Conservation (phyloP, 495 filamentous ascomycete genomes). For the Tricharina praecox region DNA sequence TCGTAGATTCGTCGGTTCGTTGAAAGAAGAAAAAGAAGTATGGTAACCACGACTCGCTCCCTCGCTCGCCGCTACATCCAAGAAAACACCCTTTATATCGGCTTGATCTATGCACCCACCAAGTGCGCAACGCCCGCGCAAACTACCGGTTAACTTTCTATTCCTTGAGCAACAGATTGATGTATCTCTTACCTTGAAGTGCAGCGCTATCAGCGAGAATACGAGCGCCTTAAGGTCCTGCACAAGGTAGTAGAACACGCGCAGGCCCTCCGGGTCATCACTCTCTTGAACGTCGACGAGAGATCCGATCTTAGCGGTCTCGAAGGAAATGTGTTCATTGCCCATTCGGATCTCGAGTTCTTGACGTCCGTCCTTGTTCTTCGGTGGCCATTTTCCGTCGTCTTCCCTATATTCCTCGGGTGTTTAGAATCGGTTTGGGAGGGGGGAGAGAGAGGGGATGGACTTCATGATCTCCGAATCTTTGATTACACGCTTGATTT, state of each 20-base stretch:
- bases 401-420: slow-evolving; percentile 52
- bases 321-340: slow-evolving; percentile 94
- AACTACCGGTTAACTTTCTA: slow-evolving; percentile 1
- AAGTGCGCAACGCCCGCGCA: not conserved
- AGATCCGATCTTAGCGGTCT: slow-evolving; percentile 98
- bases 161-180: not conserved
- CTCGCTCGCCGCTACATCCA: not conserved
- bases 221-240: slow-evolving; percentile 95
- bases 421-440: slow-evolving; percentile 22
- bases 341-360: slow-evolving; percentile 91
- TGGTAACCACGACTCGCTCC: too few species aligned
- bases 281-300: slow-evolving; percentile 93
- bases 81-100: slow-evolving; percentile 8
- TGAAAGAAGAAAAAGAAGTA: too few species aligned
- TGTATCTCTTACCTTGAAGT: slow-evolving; percentile 62
- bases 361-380: slow-evolving; percentile 96
- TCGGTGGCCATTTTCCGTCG: slow-evolving; percentile 97
- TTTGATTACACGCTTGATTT: slow-evolving; percentile 95
- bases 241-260: slow-evolving; percentile 99
- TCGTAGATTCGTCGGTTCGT: too few species aligned
- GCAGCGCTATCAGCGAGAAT: slow-evolving; percentile 86
- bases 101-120: slow-evolving; percentile 7
- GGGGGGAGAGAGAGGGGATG: slow-evolving; percentile 6
- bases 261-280: slow-evolving; percentile 83
- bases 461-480: slow-evolving; percentile 98